Conservation (phyloP, 176 grass and related monocot genomes). For the Melocanna baccifera region DNA sequence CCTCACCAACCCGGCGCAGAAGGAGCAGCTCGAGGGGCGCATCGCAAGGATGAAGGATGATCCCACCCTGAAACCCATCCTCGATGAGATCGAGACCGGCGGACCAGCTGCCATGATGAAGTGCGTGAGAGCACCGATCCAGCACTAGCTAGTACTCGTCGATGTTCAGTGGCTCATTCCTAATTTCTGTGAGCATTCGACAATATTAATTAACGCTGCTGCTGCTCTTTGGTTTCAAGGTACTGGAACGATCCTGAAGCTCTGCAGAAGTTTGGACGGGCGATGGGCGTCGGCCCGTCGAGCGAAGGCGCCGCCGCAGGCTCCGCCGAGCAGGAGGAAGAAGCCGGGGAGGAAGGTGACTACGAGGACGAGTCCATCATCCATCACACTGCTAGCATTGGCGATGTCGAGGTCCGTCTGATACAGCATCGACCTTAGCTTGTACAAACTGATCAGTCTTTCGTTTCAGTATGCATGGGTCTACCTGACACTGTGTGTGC, state of each 20-base stretch:
- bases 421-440: no score
- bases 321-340: slow-evolving; percentile 39
- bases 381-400: slow-evolving; percentile 80
- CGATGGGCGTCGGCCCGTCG: slow-evolving; percentile 60
- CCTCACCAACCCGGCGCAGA: slow-evolving; percentile 67
- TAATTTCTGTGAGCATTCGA: neutral
- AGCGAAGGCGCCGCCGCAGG: slow-evolving; percentile 18
- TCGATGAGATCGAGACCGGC: slow-evolving; percentile 93
- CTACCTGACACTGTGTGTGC: no score
- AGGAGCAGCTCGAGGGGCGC: slow-evolving; percentile 74
- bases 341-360: slow-evolving; percentile 53
- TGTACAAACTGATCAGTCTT: no score
- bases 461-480: no score
- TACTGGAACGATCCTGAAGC: slow-evolving; percentile 95
- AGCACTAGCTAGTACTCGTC: no score
- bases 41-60: slow-evolving; percentile 83
- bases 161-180: no score
- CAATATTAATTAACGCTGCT: neutral
- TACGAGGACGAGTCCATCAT: slow-evolving; percentile 84
- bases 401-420: slow-evolving; percentile 67
- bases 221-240: slow-evolving; percentile 35
- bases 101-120: slow-evolving; percentile 96
- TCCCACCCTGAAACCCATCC: slow-evolving; percentile 73
- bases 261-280: slow-evolving; percentile 87
- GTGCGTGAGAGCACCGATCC: slow-evolving; percentile 7